Evolutionary conservation across 805 yeast species (phyloP).

Genomic region (Yamadazyma ubonensis): DNA sequence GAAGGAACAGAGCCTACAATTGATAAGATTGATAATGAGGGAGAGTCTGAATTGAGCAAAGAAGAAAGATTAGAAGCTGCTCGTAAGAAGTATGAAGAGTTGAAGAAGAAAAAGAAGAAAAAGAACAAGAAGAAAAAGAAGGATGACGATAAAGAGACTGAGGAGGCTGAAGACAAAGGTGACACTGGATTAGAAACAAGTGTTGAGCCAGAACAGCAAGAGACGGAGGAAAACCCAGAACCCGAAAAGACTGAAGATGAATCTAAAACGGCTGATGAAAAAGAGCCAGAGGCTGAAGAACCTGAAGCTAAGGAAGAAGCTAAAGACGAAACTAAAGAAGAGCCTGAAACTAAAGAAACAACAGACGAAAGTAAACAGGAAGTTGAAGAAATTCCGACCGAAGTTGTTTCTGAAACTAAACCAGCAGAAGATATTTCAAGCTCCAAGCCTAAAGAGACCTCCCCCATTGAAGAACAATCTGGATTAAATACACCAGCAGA

Average conservation of each 20-base stretch:
- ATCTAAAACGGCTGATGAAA: slow-evolving; percentile 5
- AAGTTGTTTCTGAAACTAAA: slow-evolving; percentile 2
- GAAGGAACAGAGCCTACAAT: slow-evolving; percentile 9
- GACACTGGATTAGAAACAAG: too few species aligned
- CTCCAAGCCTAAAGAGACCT: neutral
- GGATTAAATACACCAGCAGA: slow-evolving; percentile 2
- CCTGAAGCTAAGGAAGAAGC: slow-evolving; percentile 2
- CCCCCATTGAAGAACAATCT: slow-evolving; percentile 1
- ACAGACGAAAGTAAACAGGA: neutral
- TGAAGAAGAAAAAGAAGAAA: slow-evolving; percentile 58
- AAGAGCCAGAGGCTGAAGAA: slow-evolving; percentile 1
- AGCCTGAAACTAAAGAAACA: neutral
- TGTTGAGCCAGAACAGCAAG: too few species aligned
- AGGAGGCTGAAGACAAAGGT: slow-evolving; percentile 13
- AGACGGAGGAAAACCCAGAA: neutral
- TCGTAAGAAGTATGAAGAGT: slow-evolving; percentile 67
- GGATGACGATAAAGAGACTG: slow-evolving; percentile 7
- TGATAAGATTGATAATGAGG: slow-evolving; percentile 2
- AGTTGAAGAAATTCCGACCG: neutral
- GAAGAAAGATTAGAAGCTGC: slow-evolving; percentile 73
- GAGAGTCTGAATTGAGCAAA: slow-evolving; percentile 33
- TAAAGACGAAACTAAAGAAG: slow-evolving; percentile 8
- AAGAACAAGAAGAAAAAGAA: slow-evolving; percentile 16
- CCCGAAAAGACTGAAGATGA: neutral
- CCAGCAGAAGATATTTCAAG: neutral